A percentile compares a stretch with the other conserved stretches of the same genome.
phyloP scores from a whole-genome alignment of 192 early-diverging fungal genomes.

The Linnemannia elongata region DNA sequence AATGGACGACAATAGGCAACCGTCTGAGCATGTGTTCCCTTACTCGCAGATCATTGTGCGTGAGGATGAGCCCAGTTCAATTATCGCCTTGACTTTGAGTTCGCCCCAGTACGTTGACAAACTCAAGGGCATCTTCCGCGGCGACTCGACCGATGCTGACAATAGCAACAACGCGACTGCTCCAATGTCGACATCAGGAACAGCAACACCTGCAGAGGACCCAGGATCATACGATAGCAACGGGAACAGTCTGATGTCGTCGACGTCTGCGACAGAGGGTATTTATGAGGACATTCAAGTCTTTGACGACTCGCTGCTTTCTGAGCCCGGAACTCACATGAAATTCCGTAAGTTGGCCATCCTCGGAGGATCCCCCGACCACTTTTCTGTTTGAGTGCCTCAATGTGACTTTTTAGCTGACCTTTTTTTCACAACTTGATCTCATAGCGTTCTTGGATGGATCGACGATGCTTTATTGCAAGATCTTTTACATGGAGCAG shows the following conservation, averaged over 20 bases:
- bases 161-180: slow-evolving; percentile 55
- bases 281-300: slow-evolving; percentile 57
- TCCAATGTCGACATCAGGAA: slow-evolving; percentile 34
- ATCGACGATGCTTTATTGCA: slow-evolving; percentile 86
- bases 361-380: too few species aligned
- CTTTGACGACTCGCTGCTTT: slow-evolving; percentile 75
- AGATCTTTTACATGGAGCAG: slow-evolving; percentile 92
- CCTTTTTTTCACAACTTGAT: neutral
- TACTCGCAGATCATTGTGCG: slow-evolving; percentile 89
- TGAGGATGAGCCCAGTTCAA: slow-evolving; percentile 94
- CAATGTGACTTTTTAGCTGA: neutral
- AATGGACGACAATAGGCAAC: slow-evolving; percentile 51
- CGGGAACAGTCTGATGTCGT: slow-evolving; percentile 12
- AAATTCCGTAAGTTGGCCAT: slow-evolving; percentile 71
- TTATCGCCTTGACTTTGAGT: slow-evolving; percentile 90
- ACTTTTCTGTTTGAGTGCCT: neutral
- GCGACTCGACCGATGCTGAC: slow-evolving; percentile 10
- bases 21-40: slow-evolving; percentile 90
- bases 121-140: slow-evolving; percentile 58
- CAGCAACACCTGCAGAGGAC: slow-evolving; percentile 48
- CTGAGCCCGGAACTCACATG: slow-evolving; percentile 81
- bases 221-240: slow-evolving; percentile 22
- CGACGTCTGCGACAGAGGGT: slow-evolving; percentile 17
- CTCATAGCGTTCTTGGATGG: slow-evolving; percentile 77
- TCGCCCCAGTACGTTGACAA: slow-evolving; percentile 80